Evolutionary conservation across 2,329 filamentous ascomycete genomes (phyloP).

Genomic region (Tolypocladium nubicola): DNA sequence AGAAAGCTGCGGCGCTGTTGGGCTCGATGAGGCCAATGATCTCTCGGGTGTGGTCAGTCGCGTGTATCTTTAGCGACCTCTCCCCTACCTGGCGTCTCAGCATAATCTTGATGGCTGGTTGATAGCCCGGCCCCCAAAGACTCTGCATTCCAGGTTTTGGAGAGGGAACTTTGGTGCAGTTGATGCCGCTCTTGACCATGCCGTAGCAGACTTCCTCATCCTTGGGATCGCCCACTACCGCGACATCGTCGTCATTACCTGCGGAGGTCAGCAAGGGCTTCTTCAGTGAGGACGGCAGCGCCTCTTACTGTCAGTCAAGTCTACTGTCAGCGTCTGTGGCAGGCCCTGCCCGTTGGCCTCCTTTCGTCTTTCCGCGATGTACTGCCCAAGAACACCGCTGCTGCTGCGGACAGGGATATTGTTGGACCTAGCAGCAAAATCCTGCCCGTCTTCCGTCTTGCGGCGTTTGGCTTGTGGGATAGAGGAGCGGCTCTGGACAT

Average conservation of each 20-base stretch:
- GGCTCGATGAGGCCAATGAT: slow-evolving; percentile 70
- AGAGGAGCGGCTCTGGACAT: slow-evolving; percentile 55
- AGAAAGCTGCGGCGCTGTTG: slow-evolving; percentile 55
- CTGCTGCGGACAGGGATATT: slow-evolving; percentile 24
- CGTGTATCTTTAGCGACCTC: slow-evolving; percentile 51
- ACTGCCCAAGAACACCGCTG: slow-evolving; percentile 51
- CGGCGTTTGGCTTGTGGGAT: slow-evolving; percentile 54
- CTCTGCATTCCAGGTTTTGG: slow-evolving; percentile 53
- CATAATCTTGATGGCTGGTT: slow-evolving; percentile 65
- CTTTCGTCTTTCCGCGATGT: slow-evolving; percentile 50
- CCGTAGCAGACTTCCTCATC: slow-evolving; percentile 74
- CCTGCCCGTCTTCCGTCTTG: slow-evolving; percentile 40
- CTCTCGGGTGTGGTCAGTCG: slow-evolving; percentile 59
- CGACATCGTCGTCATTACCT: slow-evolving; percentile 44
- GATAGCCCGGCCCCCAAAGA: slow-evolving; percentile 48
- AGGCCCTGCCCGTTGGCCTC: slow-evolving; percentile 23
- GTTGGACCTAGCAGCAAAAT: slow-evolving; percentile 25
- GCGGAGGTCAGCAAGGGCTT: slow-evolving; percentile 23
- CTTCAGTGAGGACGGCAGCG: background rate
- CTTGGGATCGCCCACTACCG: slow-evolving; percentile 46
- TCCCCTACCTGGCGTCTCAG: slow-evolving; percentile 50
- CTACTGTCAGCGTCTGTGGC: slow-evolving; percentile 36
- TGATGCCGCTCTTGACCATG: slow-evolving; percentile 58
- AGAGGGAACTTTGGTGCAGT: slow-evolving; percentile 57
- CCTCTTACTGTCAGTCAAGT: slow-evolving; percentile 42